Percentiles rank a stretch among this genome's conserved stretches.
Evolutionary conservation across 768 basidiomycete genomes (phyloP).

Genomic region (Tremella fuciformis): DNA sequence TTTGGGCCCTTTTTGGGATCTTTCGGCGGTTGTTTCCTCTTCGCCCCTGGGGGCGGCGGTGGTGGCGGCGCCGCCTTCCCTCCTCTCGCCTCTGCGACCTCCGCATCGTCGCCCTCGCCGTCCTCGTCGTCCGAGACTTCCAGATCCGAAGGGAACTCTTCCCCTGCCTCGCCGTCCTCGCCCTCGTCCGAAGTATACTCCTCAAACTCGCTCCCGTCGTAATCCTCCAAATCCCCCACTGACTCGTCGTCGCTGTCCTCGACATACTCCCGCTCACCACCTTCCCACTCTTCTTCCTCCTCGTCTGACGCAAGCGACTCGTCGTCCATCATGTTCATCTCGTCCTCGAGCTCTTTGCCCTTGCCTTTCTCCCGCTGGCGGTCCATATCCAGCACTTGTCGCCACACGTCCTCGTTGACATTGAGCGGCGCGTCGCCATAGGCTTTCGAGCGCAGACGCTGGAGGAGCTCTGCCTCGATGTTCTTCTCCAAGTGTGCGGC

Average conservation of each 20-base stretch:
- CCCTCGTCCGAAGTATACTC: constrained; percentile 47
- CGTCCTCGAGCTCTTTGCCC: constrained; percentile 48
- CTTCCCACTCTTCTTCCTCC: constrained; percentile 55
- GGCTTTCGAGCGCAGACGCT: constrained; percentile 91
- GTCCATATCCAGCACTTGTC: constrained; percentile 81
- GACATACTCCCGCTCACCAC: constrained; percentile 61
- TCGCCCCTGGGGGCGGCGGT: constrained; percentile 53
- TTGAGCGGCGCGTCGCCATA: constrained; percentile 97
- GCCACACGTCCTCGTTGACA: constrained; percentile 96
- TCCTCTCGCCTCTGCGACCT: constrained; percentile 50
- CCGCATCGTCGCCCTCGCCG: constrained; percentile 53
- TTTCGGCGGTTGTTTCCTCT: constrained; percentile 42
- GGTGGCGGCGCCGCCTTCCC: constrained; percentile 57
- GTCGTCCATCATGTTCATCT: constrained; percentile 58
- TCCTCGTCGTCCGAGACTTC: constrained; percentile 54
- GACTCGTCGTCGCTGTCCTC: constrained; percentile 70
- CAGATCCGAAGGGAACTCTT: constrained; percentile 46
- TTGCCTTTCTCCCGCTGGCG: constrained; percentile 46
- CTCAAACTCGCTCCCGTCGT: constrained; percentile 48
- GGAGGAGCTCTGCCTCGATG: constrained; percentile 93
- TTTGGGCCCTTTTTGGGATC: constrained; percentile 31
- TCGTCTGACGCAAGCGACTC: constrained; percentile 54
- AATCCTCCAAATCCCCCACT: constrained; percentile 64
- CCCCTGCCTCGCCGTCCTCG: constrained; percentile 38
- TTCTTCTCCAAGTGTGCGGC: constrained; percentile 92